Evolutionary conservation across 1,284 basidiomycete genomes (phyloP).

Genomic region (Rhodotorula sp.): DNA sequence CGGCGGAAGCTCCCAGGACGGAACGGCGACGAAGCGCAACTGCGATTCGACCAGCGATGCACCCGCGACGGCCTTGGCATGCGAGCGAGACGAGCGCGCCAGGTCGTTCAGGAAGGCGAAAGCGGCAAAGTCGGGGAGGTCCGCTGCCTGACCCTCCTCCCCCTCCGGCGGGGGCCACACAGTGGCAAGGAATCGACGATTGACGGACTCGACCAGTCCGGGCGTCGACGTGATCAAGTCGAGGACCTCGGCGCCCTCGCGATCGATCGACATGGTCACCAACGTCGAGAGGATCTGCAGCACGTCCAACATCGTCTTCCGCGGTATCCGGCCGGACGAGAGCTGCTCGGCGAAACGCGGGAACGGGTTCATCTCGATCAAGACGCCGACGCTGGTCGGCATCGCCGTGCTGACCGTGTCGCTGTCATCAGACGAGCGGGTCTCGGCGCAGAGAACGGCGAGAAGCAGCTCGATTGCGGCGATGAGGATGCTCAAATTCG

Average conservation of each 20-base stretch:
- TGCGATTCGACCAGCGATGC: slow-evolving; percentile 63
- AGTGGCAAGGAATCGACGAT: slow-evolving; percentile 17
- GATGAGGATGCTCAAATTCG: slow-evolving; percentile 21
- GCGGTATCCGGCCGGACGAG: slow-evolving; percentile 54
- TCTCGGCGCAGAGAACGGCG: slow-evolving; percentile 13
- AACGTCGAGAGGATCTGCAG: slow-evolving; percentile 59
- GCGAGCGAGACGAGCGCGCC: slow-evolving; percentile 64
- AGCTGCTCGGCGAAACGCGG: slow-evolving; percentile 56
- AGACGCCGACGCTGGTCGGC: slow-evolving; percentile 12
- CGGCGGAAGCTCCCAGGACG: slow-evolving; percentile 56
- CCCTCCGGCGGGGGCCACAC: slow-evolving; percentile 14
- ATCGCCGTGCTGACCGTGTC: neutral
- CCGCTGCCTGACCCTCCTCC: too few relatives aligned
- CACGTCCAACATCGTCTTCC: slow-evolving; percentile 60
- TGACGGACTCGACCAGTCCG: slow-evolving; percentile 8
- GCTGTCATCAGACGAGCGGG: neutral
- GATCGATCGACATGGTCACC: slow-evolving; percentile 59
- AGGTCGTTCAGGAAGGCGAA: slow-evolving; percentile 64
- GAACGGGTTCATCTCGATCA: slow-evolving; percentile 50
- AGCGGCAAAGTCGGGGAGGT: slow-evolving; percentile 45
- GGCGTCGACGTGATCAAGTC: slow-evolving; percentile 10
- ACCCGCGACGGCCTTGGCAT: slow-evolving; percentile 59
- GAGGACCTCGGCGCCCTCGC: slow-evolving; percentile 1
- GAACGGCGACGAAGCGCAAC: slow-evolving; percentile 69
- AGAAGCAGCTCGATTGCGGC: slow-evolving; percentile 10